Base-by-base conservation (phyloP, 441 rosid genomes). In the Erodium chrysanthum region DNA sequence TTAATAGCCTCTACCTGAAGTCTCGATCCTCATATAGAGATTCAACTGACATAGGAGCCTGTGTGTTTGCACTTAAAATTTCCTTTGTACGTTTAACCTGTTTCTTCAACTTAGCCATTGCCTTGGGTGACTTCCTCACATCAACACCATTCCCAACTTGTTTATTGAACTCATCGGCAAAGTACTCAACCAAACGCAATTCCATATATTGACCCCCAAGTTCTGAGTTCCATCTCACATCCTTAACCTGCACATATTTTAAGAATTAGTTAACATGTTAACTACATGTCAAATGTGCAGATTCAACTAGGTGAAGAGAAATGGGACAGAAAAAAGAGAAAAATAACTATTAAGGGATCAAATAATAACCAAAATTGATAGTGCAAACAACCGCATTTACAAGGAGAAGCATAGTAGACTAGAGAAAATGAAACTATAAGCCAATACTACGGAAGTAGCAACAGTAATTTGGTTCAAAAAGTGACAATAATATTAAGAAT, bases 71-170 rank as follows among this genome's bases (percentile, higher is more conserved):
- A 79, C 98, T 93, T 76, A 93, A 73, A 64, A 93, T 91, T 81
- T 91, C 98, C 77, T 93, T 93, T 7, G 98, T 91, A 12, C 98
- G 97, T 76, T 88, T 93, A 66, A 91, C 96, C 82, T 91, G 98
- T 72, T 93, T 93, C 84, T 93, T 93, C 72, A 93, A 74, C 79
- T 93, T 93, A 78, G 98, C 98, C 96, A 93, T 89, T 48, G 98
- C 93, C 84, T 93, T 93, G 20, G 96, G 89, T 68, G 75, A 84
- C 78, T 84, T 81, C 78, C 96, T 86, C 75, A 91, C 97, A 75
- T 93, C 97, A 80, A 84, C 80, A 52, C 92, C 96, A 77, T 77
- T 79, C 61, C 97, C 98, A 65, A 85, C 82, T 76, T 91, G 89
- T 76, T 88, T 88, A 80, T 93, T 93, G 76, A 93, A 91, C 80